Conservation (phyloP, 768 basidiomycete genomes). For the Rhodotorula diobovata region DNA sequence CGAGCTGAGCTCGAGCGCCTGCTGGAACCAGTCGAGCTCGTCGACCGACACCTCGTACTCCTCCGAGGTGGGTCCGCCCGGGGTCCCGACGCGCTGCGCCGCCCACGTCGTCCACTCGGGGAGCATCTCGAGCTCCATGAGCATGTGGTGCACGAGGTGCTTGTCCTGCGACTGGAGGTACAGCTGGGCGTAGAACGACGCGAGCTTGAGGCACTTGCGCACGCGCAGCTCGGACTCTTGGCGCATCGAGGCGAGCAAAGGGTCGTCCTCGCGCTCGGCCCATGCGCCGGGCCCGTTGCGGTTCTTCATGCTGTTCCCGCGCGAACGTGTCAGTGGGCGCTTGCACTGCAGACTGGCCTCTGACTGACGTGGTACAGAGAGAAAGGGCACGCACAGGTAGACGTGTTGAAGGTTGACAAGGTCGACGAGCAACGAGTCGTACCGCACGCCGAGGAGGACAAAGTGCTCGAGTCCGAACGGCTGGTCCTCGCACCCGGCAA, state of each 20-base stretch:
- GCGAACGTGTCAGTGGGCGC: neutral
- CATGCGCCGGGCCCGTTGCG: constrained; percentile 4
- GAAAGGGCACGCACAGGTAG: constrained; percentile 10
- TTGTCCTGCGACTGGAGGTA: constrained; percentile 33
- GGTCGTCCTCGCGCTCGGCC: constrained; percentile 20
- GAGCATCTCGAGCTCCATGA: constrained; percentile 33
- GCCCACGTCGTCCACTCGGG: constrained; percentile 24
- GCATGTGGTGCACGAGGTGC: constrained; percentile 37
- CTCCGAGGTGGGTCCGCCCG: constrained; percentile 5
- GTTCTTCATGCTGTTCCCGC: neutral
- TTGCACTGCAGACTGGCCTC: no score
- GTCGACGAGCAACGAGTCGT: constrained; percentile 32
- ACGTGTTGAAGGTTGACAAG: constrained; percentile 30
- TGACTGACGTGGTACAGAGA: no score
- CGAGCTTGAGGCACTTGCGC: constrained; percentile 31
- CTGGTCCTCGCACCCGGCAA: constrained; percentile 15
- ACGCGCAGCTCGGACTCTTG: constrained; percentile 29
- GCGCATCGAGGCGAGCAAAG: neutral
- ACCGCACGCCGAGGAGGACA: constrained; percentile 29
- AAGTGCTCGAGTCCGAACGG: constrained; percentile 30
- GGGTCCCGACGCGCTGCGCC: constrained; percentile 5
- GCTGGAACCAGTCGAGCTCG: constrained; percentile 35
- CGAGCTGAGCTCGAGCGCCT: constrained; percentile 29
- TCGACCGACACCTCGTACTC: constrained; percentile 29
- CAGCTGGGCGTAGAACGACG: constrained; percentile 36